phyloP scores from a whole-genome alignment of 129 eudicot genomes.

The sunflower (Helianthus annuus) region DNA sequence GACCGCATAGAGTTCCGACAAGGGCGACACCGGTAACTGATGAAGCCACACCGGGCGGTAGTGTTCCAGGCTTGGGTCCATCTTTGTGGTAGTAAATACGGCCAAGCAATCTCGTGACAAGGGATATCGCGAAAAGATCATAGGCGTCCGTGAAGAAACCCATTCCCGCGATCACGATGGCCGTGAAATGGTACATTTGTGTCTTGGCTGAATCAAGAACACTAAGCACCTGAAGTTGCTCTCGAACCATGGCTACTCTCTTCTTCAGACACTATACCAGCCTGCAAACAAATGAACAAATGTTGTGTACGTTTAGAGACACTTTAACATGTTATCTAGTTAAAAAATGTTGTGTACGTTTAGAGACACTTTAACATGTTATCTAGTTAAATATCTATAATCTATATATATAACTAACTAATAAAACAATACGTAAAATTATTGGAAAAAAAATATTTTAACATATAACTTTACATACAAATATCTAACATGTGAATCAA shows the following conservation, averaged over 20 bases:
- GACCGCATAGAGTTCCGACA: constrained; percentile 52
- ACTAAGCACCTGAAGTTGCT: constrained; percentile 53
- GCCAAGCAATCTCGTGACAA: constrained; percentile 51
- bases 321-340: too few relatives aligned
- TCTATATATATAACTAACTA: not conserved
- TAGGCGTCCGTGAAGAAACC: constrained; percentile 66
- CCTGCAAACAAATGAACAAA: not conserved
- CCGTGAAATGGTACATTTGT: constrained; percentile 63
- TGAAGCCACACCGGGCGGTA: constrained; percentile 46
- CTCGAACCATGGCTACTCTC: constrained; percentile 44
- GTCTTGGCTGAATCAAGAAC: constrained; percentile 64
- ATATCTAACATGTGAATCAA: too few relatives aligned
- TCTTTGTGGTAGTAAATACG: constrained; percentile 46
- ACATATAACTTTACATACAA: not conserved
- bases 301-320: not conserved
- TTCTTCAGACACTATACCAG: constrained; percentile 9
- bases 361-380: too few relatives aligned
- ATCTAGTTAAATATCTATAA: too few relatives aligned
- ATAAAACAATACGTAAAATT: not conserved
- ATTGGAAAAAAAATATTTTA: not conserved
- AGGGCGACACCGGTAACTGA: constrained; percentile 58
- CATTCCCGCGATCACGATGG: constrained; percentile 62
- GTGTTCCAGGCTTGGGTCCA: constrained; percentile 41
- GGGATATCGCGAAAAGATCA: constrained; percentile 52
- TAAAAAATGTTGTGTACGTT: too few relatives aligned